These are phyloP conservation scores for Exsudoporus floridanus DNA, from an alignment of 1,284 basidiomycete species.

Conservation along the genomic window DNA sequence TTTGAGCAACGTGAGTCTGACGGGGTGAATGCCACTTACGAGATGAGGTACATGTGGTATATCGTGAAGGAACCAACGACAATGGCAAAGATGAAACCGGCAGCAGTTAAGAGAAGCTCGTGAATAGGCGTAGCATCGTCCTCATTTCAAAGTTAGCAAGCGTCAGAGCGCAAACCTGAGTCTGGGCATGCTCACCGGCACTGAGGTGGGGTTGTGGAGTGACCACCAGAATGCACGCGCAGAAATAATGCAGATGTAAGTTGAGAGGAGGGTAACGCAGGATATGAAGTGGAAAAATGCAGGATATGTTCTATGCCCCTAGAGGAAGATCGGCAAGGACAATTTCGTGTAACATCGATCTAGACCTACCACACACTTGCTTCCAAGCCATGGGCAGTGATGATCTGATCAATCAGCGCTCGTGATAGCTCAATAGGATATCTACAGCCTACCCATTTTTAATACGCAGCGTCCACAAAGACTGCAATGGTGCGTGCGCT, in stretches of 20 bases:
- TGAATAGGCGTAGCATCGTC: conserved; percentile 70
- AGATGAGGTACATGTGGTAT: conserved; percentile 80
- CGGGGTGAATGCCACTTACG: conserved; percentile 48
- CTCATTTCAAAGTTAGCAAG: conserved; percentile 36
- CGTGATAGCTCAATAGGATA: conserved; percentile 6
- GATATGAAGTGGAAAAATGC: conserved; percentile 82
- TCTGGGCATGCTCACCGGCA: conserved; percentile 45
- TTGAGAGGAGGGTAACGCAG: conserved; percentile 62
- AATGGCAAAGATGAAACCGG: conserved; percentile 62
- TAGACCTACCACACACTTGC: conserved; percentile 70
- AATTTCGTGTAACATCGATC: neutral
- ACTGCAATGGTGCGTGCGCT: conserved; percentile 81
- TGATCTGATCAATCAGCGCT: conserved; percentile 57
- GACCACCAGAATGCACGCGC: conserved; percentile 63
- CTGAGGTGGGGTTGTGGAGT: conserved; percentile 57
- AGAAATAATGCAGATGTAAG: conserved; percentile 61
- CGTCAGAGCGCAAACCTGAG: neutral
- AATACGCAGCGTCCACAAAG: conserved; percentile 77
- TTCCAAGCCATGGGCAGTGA: conserved; percentile 85
- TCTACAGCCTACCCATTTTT: conserved; percentile 69
- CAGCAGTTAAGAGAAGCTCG: conserved; percentile 62
- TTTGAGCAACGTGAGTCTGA: conserved; percentile 1
- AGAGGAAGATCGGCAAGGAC: conserved; percentile 5
- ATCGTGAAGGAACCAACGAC: conserved; percentile 74
- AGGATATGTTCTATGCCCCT: conserved; percentile 85